Conservation (phyloP, 2,329 filamentous ascomycete species). For the Microsporum canis region DNA sequence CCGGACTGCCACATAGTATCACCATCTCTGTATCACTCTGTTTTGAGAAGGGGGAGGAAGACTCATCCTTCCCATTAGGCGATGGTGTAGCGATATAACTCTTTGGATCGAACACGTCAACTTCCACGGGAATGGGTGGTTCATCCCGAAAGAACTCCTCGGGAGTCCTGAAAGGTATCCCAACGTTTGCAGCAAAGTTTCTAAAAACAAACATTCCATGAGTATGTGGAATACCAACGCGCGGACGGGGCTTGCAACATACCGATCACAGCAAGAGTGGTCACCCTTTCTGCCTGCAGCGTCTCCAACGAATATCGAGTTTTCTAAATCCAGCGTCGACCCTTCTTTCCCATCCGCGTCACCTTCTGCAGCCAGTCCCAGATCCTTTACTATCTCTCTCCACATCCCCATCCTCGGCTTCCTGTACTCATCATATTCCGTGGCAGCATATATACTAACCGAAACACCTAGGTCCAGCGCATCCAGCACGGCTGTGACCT, state of each 20-base stretch:
- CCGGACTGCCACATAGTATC: constrained; percentile 78
- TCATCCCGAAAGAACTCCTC: constrained; percentile 81
- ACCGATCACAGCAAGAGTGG: constrained; percentile 51
- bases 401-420: constrained; percentile 91
- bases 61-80: constrained; percentile 19
- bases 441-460: constrained; percentile 73
- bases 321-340: constrained; percentile 50
- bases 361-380: constrained; percentile 41
- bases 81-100: constrained; percentile 37
- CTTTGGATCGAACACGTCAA: constrained; percentile 61
- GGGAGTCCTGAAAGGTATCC: constrained; percentile 69
- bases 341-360: neutral
- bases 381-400: constrained; percentile 54
- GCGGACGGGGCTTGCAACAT: constrained; percentile 2
- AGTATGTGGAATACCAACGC: neutral
- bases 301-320: constrained; percentile 82
- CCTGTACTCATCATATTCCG: constrained; percentile 65
- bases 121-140: constrained; percentile 45
- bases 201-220: constrained; percentile 30
- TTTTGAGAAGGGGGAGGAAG: constrained; percentile 40
- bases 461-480: constrained; percentile 57
- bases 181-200: constrained; percentile 76
- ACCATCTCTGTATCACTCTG: constrained; percentile 61
- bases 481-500: constrained; percentile 57
- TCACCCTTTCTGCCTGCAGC: constrained; percentile 52